phyloP scores from a whole-genome alignment of 345 rosid genomes.

The Viola odorata region DNA sequence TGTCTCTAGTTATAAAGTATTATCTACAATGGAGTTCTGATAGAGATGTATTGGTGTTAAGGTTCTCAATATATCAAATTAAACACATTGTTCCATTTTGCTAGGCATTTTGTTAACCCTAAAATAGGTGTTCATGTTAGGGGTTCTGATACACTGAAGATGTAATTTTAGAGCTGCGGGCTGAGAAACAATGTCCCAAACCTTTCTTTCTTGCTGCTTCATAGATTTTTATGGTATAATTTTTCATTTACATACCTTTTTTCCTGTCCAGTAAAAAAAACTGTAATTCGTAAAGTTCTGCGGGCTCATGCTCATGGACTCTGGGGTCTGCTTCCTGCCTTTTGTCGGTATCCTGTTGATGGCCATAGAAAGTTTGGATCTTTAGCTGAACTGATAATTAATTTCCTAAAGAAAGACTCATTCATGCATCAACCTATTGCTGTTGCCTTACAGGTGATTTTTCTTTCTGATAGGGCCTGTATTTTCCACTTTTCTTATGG shows the following conservation, averaged over 20 bases:
- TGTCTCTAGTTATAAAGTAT: background rate
- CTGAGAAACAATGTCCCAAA: no score
- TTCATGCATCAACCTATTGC: conserved; percentile 65
- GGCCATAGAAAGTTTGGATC: conserved; percentile 40
- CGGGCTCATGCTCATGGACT: conserved; percentile 61
- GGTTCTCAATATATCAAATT: no score
- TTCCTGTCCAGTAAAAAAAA: conserved; percentile 49
- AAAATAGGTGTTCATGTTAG: no score
- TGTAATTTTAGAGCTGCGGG: no score
- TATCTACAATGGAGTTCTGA: background rate
- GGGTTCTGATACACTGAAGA: no score
- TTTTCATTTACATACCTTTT: no score
- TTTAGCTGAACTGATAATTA: conserved; percentile 55
- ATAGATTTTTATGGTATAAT: no score
- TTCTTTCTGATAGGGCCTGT: conserved; percentile 5
- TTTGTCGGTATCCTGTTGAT: conserved; percentile 73
- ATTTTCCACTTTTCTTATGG: background rate
- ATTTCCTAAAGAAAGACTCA: conserved; percentile 46
- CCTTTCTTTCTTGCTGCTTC: no score
- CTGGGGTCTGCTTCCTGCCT: conserved; percentile 69
- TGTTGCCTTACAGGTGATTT: conserved; percentile 62
- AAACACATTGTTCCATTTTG: no score
- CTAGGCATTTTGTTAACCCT: no score
- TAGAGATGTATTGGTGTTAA: no score
- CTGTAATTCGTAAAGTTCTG: conserved; percentile 51